phyloP scores from a whole-genome alignment of 2,329 filamentous ascomycete genomes.

The Aspergillus chevalieri region DNA sequence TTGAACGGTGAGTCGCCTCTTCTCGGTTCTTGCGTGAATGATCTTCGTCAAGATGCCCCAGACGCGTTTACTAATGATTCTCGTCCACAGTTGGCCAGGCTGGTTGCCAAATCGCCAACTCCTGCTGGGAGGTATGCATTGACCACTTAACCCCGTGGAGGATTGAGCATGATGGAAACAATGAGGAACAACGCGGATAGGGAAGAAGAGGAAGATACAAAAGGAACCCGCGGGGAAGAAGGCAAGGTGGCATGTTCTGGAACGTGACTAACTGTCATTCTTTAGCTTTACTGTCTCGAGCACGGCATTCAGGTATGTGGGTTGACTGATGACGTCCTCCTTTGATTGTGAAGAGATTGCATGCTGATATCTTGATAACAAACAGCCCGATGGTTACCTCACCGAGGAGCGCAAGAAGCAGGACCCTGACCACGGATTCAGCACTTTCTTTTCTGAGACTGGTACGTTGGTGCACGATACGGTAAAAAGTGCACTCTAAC shows the following conservation, averaged over 20 bases:
- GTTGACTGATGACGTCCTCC: conserved; percentile 10
- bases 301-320: conserved; percentile 91
- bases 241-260: too few relatives aligned
- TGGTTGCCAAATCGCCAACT: conserved; percentile 99
- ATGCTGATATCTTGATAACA: conserved; percentile 11
- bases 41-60: conserved; percentile 2
- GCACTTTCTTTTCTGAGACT: conserved; percentile 99
- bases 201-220: too few relatives aligned
- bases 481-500: conserved; percentile 9
- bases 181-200: conserved; percentile 4
- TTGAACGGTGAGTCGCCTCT: conserved; percentile 74
- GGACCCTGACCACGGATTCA: conserved; percentile 95
- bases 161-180: neutral
- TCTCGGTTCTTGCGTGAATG: conserved; percentile 12
- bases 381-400: conserved; percentile 93
- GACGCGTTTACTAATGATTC: conserved; percentile 19
- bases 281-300: conserved; percentile 98
- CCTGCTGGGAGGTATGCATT: conserved; percentile 96
- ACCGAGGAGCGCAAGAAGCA: conserved; percentile 94
- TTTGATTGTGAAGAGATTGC: conserved; percentile 13
- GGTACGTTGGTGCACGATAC: conserved; percentile 54
- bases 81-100: conserved; percentile 82
- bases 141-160: neutral
- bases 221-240: too few relatives aligned
- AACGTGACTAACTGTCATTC: conserved; percentile 27